phyloP scores from a whole-genome alignment of 805 yeast species.

The Clavispora asparagi region DNA sequence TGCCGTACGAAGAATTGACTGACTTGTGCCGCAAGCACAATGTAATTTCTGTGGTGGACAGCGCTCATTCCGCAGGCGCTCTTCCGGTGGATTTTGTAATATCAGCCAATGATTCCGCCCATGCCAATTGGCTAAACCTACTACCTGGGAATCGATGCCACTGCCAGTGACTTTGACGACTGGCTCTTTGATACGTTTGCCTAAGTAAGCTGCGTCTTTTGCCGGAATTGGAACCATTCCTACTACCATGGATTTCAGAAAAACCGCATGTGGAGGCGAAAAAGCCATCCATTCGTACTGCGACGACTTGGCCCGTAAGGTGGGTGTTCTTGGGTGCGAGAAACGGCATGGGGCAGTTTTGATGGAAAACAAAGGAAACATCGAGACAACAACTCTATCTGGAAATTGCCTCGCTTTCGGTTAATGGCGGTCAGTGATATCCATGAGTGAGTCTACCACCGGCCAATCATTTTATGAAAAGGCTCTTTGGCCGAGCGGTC shows the following conservation, averaged over 20 bases:
- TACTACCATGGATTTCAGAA: constrained; percentile 47
- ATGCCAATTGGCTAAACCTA: constrained; percentile 51
- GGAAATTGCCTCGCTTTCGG: too few relatives aligned
- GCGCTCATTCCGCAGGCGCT: constrained; percentile 62
- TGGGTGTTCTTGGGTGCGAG: constrained; percentile 31
- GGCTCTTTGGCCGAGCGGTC: too few relatives aligned
- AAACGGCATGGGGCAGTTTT: constrained; percentile 29
- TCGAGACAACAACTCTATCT: constrained; percentile 28
- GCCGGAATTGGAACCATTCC: constrained; percentile 37
- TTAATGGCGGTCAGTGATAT: too few relatives aligned
- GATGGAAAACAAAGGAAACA: constrained; percentile 28
- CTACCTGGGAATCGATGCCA: constrained; percentile 18
- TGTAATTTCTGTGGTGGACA: constrained; percentile 56
- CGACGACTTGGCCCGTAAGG: constrained; percentile 36
- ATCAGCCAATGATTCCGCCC: constrained; percentile 46
- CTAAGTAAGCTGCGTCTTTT: constrained; percentile 45
- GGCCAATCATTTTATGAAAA: too few relatives aligned
- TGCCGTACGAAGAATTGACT: constrained; percentile 50
- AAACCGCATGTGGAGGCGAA: constrained; percentile 54
- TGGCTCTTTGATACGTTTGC: constrained; percentile 41
- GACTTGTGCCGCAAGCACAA: constrained; percentile 38
- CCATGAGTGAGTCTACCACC: too few relatives aligned
- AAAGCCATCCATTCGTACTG: constrained; percentile 44
- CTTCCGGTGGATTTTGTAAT: constrained; percentile 37
- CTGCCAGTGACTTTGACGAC: constrained; percentile 11